These are phyloP conservation scores for Fraxinus americana DNA, from an alignment of 257 asterid species.

Conservation along the genomic window DNA sequence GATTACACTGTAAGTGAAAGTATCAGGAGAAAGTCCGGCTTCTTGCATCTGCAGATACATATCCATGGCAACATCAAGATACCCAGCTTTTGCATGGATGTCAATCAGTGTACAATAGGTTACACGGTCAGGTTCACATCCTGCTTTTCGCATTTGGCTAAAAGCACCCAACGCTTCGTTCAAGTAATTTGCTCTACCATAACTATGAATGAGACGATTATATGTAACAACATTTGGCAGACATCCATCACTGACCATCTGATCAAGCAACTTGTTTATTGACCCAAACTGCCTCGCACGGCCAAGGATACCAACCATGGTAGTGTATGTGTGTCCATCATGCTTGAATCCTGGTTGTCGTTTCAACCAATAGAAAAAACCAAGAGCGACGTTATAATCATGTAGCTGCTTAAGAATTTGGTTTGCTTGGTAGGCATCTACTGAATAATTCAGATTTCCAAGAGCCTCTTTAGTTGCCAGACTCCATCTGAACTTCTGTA, in stretches of 20 bases:
- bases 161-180: slow-evolving; percentile 73
- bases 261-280: slow-evolving; percentile 70
- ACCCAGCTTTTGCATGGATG: slow-evolving; percentile 94
- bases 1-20: slow-evolving; percentile 95
- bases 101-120: slow-evolving; percentile 94
- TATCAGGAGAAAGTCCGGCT: slow-evolving; percentile 93
- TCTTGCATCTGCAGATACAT: slow-evolving; percentile 89
- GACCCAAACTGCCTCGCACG: slow-evolving; percentile 80
- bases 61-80: slow-evolving; percentile 85
- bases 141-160: slow-evolving; percentile 64
- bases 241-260: slow-evolving; percentile 86
- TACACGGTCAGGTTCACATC: slow-evolving; percentile 92
- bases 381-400: slow-evolving; percentile 70
- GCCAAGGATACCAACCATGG: slow-evolving; percentile 97
- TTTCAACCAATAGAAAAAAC: slow-evolving; percentile 87
- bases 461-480: slow-evolving; percentile 72
- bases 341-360: slow-evolving; percentile 80
- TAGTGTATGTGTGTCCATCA: slow-evolving; percentile 90
- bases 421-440: slow-evolving; percentile 90
- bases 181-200: slow-evolving; percentile 90
- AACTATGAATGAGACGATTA: slow-evolving; percentile 91
- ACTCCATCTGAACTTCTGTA: slow-evolving; percentile 74
- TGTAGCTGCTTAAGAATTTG: slow-evolving; percentile 85
- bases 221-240: slow-evolving; percentile 86
- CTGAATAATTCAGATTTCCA: slow-evolving; percentile 49